phyloP scores from a whole-genome alignment of 140 eudicot species.

The Anethum foeniculum region DNA sequence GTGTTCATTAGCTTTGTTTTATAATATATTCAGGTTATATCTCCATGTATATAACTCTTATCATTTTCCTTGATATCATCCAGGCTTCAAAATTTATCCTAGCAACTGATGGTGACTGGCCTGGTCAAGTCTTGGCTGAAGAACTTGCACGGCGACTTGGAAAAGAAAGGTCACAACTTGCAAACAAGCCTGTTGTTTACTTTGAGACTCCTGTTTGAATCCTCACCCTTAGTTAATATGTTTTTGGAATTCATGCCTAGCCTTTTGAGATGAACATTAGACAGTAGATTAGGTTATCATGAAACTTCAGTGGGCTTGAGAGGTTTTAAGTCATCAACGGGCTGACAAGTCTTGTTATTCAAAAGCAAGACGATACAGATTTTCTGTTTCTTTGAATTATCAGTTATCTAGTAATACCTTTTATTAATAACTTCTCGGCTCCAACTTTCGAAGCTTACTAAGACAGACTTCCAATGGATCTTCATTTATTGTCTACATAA shows the following conservation, averaged over 20 bases:
- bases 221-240: not conserved
- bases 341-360: not conserved
- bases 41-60: not conserved
- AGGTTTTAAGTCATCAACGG: not conserved
- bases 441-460: not conserved
- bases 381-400: not conserved
- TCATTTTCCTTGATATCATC: not conserved
- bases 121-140: slow-evolving; percentile 18
- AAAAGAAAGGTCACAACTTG: slow-evolving; percentile 6
- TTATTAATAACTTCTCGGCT: not conserved
- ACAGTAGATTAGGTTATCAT: not conserved
- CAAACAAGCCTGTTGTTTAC: not conserved
- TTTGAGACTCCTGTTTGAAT: not conserved
- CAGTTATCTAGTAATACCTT: not conserved
- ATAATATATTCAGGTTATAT: not conserved
- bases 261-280: not conserved
- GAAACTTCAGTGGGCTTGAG: not conserved
- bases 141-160: slow-evolving; percentile 16
- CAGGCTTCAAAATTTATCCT: slow-evolving; percentile 13
- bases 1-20: not conserved
- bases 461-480: not conserved
- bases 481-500: not conserved
- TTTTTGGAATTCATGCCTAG: not conserved
- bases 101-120: slow-evolving; percentile 14
- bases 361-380: not conserved